phyloP scores from a whole-genome alignment of 2,329 filamentous ascomycete species.

The Cladosporium sp. region DNA sequence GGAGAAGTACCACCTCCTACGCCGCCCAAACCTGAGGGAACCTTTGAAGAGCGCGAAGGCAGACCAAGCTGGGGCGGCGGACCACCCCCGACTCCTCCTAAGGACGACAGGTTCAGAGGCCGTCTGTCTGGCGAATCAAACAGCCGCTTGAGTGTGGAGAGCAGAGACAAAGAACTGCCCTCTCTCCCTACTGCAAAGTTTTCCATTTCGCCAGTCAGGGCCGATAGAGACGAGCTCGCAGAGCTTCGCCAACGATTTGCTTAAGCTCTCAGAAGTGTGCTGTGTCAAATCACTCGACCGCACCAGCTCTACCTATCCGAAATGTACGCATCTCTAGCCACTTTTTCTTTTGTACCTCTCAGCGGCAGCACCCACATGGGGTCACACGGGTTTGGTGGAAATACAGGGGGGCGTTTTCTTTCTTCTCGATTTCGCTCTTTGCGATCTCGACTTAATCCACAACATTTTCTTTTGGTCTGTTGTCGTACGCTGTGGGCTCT shows the following conservation, averaged over 20 bases:
- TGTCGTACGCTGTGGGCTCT: not conserved
- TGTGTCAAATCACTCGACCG: not conserved
- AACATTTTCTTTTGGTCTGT: not conserved
- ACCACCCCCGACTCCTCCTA: conserved; percentile 50
- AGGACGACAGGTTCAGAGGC: conserved; percentile 33
- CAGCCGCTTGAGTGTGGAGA: conserved; percentile 24
- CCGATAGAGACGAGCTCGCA: conserved; percentile 25
- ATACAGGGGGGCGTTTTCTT: conserved; percentile 15
- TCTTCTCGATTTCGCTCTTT: not conserved
- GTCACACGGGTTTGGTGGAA: not conserved
- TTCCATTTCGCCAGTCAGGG: conserved; percentile 25
- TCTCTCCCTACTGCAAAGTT: conserved; percentile 28
- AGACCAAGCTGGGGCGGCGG: conserved; percentile 27
- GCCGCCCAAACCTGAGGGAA: conserved; percentile 34
- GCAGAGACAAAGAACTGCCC: conserved; percentile 31
- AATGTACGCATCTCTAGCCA: not conserved
- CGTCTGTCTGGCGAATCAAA: not conserved
- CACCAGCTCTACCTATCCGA: not conserved
- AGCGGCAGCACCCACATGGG: not conserved
- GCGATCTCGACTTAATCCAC: not conserved
- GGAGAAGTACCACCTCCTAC: conserved; percentile 36
- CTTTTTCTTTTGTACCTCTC: conserved; percentile 18
- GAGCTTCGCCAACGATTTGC: conserved; percentile 9
- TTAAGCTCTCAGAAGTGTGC: not conserved
- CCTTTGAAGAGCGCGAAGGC: conserved; percentile 24